Conservation (phyloP, 2,329 filamentous ascomycete genomes). For the Polychaeton citri region DNA sequence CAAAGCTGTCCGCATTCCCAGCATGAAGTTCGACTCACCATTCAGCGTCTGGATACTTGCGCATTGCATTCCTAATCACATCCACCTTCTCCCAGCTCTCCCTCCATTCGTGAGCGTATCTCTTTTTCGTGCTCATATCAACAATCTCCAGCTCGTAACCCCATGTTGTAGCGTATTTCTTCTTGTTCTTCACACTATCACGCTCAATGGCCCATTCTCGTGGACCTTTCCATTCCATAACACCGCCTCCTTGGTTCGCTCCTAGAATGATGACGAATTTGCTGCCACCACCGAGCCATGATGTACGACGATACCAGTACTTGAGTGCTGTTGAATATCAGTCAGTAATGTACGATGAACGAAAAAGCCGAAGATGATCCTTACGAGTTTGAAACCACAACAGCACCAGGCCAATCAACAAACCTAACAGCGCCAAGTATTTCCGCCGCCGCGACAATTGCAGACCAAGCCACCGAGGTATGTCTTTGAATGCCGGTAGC, state of each 20-base stretch:
- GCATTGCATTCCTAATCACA: conserved; percentile 73
- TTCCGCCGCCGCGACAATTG: conserved; percentile 17
- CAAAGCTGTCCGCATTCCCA: no score
- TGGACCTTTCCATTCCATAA: conserved; percentile 98
- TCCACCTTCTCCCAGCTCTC: conserved; percentile 99
- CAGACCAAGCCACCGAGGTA: conserved; percentile 13
- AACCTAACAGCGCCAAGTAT: conserved; percentile 12
- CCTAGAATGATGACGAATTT: conserved; percentile 90
- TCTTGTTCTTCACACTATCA: conserved; percentile 92
- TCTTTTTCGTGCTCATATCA: conserved; percentile 97
- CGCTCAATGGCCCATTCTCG: conserved; percentile 96
- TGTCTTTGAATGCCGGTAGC: conserved; percentile 5
- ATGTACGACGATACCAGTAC: conserved; percentile 54
- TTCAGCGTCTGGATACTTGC: conserved; percentile 89
- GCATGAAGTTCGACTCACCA: no score
- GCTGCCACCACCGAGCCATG: conserved; percentile 66
- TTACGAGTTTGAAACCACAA: conserved; percentile 15
- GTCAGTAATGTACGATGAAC: not conserved
- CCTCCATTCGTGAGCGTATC: conserved; percentile 96
- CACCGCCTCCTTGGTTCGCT: conserved; percentile 87
- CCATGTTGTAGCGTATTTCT: conserved; percentile 73
- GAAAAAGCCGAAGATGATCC: conserved; percentile 2
- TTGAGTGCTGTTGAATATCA: conserved; percentile 34
- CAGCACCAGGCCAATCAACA: conserved; percentile 12
- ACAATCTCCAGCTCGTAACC: conserved; percentile 93